Evolutionary conservation across 805 yeast species (phyloP).

Genomic region (Henningerozyma blattae): DNA sequence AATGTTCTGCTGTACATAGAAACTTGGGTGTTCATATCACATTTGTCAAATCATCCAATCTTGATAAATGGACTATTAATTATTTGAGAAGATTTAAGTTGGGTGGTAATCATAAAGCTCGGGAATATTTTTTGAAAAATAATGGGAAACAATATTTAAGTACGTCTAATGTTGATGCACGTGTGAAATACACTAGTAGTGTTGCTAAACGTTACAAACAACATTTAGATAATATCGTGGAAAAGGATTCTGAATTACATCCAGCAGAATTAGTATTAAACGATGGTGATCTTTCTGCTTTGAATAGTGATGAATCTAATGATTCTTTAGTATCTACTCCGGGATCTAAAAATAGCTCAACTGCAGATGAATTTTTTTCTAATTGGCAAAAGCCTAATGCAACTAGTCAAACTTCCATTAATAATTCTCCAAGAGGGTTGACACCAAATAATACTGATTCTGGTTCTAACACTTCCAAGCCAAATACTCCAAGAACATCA

Average conservation of each 20-base stretch:
- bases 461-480: slow-evolving; percentile 1
- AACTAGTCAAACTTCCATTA: slow-evolving; percentile 23
- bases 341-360: slow-evolving; percentile 20
- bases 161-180: slow-evolving; percentile 42
- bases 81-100: slow-evolving; percentile 86
- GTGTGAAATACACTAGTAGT: slow-evolving; percentile 66
- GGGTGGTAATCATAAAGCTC: slow-evolving; percentile 85
- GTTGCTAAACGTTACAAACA: slow-evolving; percentile 75
- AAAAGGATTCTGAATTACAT: slow-evolving; percentile 51
- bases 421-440: slow-evolving; percentile 9
- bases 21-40: slow-evolving; percentile 93
- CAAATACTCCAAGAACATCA: slow-evolving; percentile 10
- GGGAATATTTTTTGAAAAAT: slow-evolving; percentile 70
- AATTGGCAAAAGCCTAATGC: slow-evolving; percentile 78
- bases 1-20: slow-evolving; percentile 92
- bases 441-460: slow-evolving; percentile 15
- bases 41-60: slow-evolving; percentile 81
- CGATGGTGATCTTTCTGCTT: slow-evolving; percentile 11
- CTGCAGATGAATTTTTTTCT: slow-evolving; percentile 76
- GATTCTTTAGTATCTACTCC: slow-evolving; percentile 20
- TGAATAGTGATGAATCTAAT: slow-evolving; percentile 12
- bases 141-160: slow-evolving; percentile 67
- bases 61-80: slow-evolving; percentile 89
- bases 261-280: slow-evolving; percentile 60
- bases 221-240: slow-evolving; percentile 59